Evolutionary conservation across 2,329 filamentous ascomycete genomes (phyloP), one percentile per base, ranked within the genome.

Genomic region (Delphinella strobiligena): DNA sequence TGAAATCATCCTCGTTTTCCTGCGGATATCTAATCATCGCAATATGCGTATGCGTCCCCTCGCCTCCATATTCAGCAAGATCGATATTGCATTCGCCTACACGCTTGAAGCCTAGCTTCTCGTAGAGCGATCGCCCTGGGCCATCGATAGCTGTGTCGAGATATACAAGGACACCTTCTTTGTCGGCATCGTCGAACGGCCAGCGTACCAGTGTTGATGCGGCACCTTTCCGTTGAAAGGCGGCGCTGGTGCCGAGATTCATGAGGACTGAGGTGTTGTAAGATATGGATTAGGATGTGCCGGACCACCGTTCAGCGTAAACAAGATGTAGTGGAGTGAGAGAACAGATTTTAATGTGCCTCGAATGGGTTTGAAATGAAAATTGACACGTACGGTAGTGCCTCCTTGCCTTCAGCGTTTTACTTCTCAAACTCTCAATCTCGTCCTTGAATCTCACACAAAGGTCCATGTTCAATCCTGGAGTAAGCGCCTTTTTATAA

Each of bases 391-490:
- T 16, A 40, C 38, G 30, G 12, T 41, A 41, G 32, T 41, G 39
- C 8, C 39, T 31, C 15, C 27, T 27, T 4, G 29, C 34, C 19
- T 19, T 29, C 15, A 41, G 19, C 27, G 36, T 22, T 15, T 37
- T 30, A 14, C 36, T 32, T 19, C 39, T 33, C 4, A 41, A 34
- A 10, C 27, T 41, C 15, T 18, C 34, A 14, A 41, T 34, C 14
- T 31, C 32, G 4, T 33, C 24, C 19, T 34, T 37, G 19, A 41
- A 41, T 10, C 36, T 30, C 1, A 37, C 34, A 2, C 36, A 19
- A 10, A 41, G 34, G 5, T 31, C 10, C 11, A 30, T 16, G n/a
- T 41, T 41, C 39, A 41, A 36, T n/a, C 39, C 39, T n/a, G 39
- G 34, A 16, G 19, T 30, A 19, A 41, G 36, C 15, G 39, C 36